Evolutionary conservation across 306 rosid genomes (phyloP).

Genomic region (Betula pendula): DNA sequence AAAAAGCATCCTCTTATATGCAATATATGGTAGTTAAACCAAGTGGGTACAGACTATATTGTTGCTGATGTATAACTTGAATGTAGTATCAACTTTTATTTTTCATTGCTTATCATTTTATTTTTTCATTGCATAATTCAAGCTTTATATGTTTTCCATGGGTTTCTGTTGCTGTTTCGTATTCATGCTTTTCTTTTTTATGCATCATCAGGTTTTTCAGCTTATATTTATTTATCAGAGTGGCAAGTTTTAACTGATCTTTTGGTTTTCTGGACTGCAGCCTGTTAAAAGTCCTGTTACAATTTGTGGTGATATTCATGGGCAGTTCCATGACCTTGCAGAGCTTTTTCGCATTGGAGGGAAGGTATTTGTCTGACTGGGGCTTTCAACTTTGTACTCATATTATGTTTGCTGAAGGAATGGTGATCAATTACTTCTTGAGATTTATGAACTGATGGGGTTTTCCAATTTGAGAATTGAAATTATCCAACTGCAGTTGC

Average conservation of each 20-base stretch:
- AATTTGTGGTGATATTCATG: constrained; percentile 96
- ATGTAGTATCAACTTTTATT: not conserved
- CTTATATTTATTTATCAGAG: constrained; percentile 15
- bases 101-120: no score
- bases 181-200: not conserved
- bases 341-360: constrained; percentile 98
- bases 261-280: constrained; percentile 50
- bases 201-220: not conserved
- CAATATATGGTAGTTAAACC: not conserved
- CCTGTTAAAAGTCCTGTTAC: constrained; percentile 96
- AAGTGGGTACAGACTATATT: not conserved
- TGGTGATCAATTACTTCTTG: constrained; percentile 9
- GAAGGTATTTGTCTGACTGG: constrained; percentile 56
- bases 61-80: not conserved
- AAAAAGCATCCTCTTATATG: not conserved
- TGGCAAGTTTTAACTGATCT: constrained; percentile 13
- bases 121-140: not conserved
- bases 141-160: not conserved
- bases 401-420: constrained; percentile 12
- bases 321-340: constrained; percentile 97
- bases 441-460: not conserved
- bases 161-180: not conserved
- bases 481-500: not conserved
- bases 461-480: not conserved
- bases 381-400: constrained; percentile 13